Evolutionary conservation across 116 monocot species (phyloP).

Genomic region (Cymodocea nodosa): DNA sequence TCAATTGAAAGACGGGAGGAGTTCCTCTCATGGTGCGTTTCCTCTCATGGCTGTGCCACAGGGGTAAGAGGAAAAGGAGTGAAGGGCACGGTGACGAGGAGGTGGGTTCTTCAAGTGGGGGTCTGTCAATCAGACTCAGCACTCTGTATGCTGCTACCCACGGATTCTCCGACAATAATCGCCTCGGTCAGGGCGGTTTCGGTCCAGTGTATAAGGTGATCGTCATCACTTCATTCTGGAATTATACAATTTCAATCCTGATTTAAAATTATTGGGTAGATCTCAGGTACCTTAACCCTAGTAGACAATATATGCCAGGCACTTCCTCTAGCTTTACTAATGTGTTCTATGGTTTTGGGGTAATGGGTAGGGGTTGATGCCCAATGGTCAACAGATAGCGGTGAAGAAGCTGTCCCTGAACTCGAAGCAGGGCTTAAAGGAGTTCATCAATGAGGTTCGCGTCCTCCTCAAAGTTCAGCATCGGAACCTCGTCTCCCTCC

Average conservation of each 20-base stretch:
- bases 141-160: slow-evolving; percentile 46
- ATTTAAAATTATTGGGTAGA: background rate
- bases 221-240: background rate
- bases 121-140: slow-evolving; percentile 33
- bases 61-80: background rate
- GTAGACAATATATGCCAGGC: no score
- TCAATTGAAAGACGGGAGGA: background rate
- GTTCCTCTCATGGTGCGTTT: background rate
- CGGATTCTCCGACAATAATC: slow-evolving; percentile 53
- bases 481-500: slow-evolving; percentile 55
- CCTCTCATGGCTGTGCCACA: background rate
- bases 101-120: slow-evolving; percentile 8
- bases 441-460: slow-evolving; percentile 62
- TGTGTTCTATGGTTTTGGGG: no score
- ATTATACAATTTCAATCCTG: background rate
- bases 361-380: slow-evolving; percentile 41
- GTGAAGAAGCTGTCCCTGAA: slow-evolving; percentile 69
- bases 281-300: background rate
- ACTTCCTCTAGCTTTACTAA: no score
- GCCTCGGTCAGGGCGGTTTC: slow-evolving; percentile 67
- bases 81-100: background rate
- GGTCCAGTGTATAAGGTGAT: slow-evolving; percentile 73
- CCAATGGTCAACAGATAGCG: slow-evolving; percentile 43
- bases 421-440: slow-evolving; percentile 48
- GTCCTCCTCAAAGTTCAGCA: slow-evolving; percentile 72